phyloP scores from a whole-genome alignment of 306 rosid genomes.

The Citrullus colocynthis region DNA sequence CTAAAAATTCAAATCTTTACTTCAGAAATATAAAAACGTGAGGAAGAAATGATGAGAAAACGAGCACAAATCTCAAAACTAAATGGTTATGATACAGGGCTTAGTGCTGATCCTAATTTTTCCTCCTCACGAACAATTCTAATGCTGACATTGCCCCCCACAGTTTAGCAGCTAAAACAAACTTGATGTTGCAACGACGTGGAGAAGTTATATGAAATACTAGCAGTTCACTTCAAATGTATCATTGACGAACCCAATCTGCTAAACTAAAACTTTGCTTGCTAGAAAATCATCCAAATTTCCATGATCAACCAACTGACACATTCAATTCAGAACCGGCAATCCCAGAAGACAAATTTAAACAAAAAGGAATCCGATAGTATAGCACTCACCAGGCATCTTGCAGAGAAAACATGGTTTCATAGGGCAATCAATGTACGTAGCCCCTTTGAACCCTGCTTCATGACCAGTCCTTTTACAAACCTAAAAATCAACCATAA shows the following conservation, averaged over 20 bases:
- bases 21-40: no score
- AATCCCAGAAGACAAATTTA: background rate
- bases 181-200: background rate
- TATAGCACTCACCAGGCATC: slow-evolving; percentile 50
- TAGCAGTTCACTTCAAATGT: background rate
- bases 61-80: no score
- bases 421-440: slow-evolving; percentile 95
- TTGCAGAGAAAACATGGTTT: slow-evolving; percentile 96
- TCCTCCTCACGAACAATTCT: background rate
- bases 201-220: background rate
- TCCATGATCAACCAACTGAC: background rate
- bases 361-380: background rate
- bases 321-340: background rate
- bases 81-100: no score
- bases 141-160: background rate
- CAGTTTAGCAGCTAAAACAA: background rate
- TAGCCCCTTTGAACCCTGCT: slow-evolving; percentile 93
- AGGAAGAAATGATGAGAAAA: no score
- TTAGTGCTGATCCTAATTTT: background rate
- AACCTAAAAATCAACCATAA: slow-evolving; percentile 29
- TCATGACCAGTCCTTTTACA: slow-evolving; percentile 91
- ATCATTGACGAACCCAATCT: background rate
- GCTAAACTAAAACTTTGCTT: background rate
- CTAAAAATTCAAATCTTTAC: no score
- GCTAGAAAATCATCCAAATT: background rate